These are phyloP conservation scores for Trichoderma asperelloides DNA, from an alignment of 495 filamentous ascomycete genomes.

Conservation along the genomic window DNA sequence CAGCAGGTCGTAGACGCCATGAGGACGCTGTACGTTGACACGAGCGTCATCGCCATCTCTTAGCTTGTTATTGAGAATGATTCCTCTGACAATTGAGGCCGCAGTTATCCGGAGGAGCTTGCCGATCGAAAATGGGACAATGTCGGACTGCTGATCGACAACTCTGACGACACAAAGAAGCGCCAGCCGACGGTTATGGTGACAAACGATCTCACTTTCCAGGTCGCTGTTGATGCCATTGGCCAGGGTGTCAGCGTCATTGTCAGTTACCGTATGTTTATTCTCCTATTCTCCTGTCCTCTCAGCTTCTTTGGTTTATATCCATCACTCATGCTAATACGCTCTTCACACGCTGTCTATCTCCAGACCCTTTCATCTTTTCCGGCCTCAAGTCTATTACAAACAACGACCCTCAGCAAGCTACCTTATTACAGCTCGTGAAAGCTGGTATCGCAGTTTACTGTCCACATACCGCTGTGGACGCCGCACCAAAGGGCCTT, in stretches of 20 bases:
- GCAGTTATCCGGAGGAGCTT: conserved; percentile 78
- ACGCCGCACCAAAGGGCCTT: conserved; percentile 77
- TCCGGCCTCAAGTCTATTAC: conserved; percentile 80
- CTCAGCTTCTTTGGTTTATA: background rate
- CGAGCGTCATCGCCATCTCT: conserved; percentile 7
- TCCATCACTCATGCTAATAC: background rate
- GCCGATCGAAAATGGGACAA: conserved; percentile 93
- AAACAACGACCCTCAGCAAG: conserved; percentile 75
- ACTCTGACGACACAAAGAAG: conserved; percentile 15
- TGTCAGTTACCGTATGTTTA: conserved; percentile 71
- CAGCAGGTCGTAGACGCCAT: conserved; percentile 72
- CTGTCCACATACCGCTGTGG: conserved; percentile 88
- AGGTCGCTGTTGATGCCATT: conserved; percentile 90
- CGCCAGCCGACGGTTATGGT: conserved; percentile 50
- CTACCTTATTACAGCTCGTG: conserved; percentile 71
- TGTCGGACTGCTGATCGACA: conserved; percentile 39
- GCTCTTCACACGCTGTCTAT: background rate
- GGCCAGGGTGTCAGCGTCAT: conserved; percentile 63
- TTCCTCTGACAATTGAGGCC: background rate
- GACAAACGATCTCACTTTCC: conserved; percentile 81
- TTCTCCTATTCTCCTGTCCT: background rate
- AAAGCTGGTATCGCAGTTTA: conserved; percentile 91
- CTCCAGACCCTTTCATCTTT: conserved; percentile 89
- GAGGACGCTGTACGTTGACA: conserved; percentile 60
- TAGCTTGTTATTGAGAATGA: background rate